These are phyloP conservation scores for Colletotrichum sansevieriae DNA, from an alignment of 2,329 filamentous ascomycete genomes.

Conservation along the genomic window DNA sequence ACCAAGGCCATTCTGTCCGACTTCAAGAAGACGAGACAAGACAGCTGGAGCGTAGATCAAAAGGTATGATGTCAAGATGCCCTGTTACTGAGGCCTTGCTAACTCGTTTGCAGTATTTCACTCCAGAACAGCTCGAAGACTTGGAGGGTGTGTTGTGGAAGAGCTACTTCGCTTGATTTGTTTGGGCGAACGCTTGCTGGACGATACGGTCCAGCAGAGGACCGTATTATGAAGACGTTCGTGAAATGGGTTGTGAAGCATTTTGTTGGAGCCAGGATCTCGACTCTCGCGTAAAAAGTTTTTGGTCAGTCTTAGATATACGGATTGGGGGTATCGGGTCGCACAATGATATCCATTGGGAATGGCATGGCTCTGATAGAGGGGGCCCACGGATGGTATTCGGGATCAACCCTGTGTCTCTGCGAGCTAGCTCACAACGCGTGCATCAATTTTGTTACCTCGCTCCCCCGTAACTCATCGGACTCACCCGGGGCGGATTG, in stretches of 20 bases:
- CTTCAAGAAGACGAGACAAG: constrained; percentile 99
- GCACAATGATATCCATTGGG: constrained; percentile 33
- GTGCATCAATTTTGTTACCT: not conserved
- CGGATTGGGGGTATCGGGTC: not conserved
- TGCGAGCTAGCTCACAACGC: constrained; percentile 17
- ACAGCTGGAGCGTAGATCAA: constrained; percentile 98
- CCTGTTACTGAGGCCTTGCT: constrained; percentile 46
- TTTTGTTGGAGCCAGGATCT: not conserved
- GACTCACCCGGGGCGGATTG: no score
- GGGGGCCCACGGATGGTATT: constrained; percentile 1
- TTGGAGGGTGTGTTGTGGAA: constrained; percentile 98
- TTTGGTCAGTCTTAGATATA: constrained; percentile 24
- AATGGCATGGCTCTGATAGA: constrained; percentile 25
- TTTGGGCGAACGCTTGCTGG: not conserved
- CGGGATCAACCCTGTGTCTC: constrained; percentile 21
- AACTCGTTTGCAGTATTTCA: constrained; percentile 75
- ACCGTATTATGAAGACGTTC: not conserved
- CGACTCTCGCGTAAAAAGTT: constrained; percentile 2
- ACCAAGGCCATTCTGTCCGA: constrained; percentile 95
- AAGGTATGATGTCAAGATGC: constrained; percentile 75
- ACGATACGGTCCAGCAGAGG: not conserved
- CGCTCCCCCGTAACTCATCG: no score
- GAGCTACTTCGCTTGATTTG: constrained; percentile 90
- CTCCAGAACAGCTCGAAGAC: constrained; percentile 92
- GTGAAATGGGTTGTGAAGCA: not conserved